Evolutionary conservation across 805 yeast species (phyloP), one percentile per base, ranked within the genome.

Genomic region (Pichia paraexigua): DNA sequence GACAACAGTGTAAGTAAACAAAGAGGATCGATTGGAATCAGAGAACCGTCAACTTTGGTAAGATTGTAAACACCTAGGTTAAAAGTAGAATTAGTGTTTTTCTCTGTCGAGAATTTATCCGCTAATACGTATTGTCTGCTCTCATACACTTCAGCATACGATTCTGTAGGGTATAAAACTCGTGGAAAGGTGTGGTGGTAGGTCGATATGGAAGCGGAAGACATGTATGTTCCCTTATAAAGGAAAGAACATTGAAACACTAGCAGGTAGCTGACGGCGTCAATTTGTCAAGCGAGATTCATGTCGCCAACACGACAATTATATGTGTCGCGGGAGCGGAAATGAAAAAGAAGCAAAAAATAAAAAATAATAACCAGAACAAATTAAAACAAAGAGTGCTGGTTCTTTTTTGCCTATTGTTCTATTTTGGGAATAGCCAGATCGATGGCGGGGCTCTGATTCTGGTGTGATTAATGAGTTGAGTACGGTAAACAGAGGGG

Each of bases 51-150:
- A 17, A 35, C 11, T 5, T 35, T 35, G 11, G 11, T 8, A 3
- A 77, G 68, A 57, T 75, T 76, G 59, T 78, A 80, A 0, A 80
- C 82, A 1, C 82, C 85, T 21, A 83, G 60, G 32, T 72, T 71
- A 65, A 82, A 80, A 15, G 63, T 60, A 2, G 39, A 35, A 43
- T 55, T 52, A 21, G 5, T 8, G 24, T 15, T 27, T 17, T 46
- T 8, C 20, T 37, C 25, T 12, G 35, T 9, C 7, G 41, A 7
- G 20, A 35, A 22, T 12, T 45, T 7, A n/a, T 25, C 8, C 6
- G 47, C 41, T 22, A 50, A 13, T 3, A 12, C 4, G 25, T 46
- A 50, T 27, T 46, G 46, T 25, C 53, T 40, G 11, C 40, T 35
- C 4, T 18, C 20, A 30, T 46, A 47, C 4, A 21, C n/a, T 24